These are phyloP conservation scores for Rhodocollybia butyracea DNA, from an alignment of 768 basidiomycete species.

Conservation along the genomic window DNA sequence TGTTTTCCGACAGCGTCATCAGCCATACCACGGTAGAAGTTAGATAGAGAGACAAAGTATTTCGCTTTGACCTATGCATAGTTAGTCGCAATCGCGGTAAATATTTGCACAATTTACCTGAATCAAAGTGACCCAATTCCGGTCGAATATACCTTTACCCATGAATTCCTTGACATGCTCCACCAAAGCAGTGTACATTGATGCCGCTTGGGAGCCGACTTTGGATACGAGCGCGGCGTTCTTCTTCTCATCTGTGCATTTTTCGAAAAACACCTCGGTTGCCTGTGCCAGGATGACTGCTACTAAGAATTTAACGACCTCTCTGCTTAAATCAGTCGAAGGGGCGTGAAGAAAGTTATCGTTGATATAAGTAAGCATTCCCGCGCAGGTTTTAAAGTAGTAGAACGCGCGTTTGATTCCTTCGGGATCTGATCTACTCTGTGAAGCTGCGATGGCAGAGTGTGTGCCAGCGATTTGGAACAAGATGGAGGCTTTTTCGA, in stretches of 20 bases:
- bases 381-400: conserved; percentile 85
- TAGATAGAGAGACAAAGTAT: conserved; percentile 80
- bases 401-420: conserved; percentile 92
- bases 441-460: conserved; percentile 83
- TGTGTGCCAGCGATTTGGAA: conserved; percentile 96
- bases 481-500: conserved; percentile 96
- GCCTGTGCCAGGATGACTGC: conserved; percentile 90
- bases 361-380: conserved; percentile 98
- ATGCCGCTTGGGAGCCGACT: conserved; percentile 79
- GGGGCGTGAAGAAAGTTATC: conserved; percentile 99
- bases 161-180: conserved; percentile 97
- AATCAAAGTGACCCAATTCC: conserved; percentile 88
- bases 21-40: conserved; percentile 81
- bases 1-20: conserved; percentile 77
- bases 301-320: conserved; percentile 91
- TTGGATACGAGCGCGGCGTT: conserved; percentile 72
- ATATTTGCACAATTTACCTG: conserved; percentile 46
- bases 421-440: conserved; percentile 86
- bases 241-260: conserved; percentile 92
- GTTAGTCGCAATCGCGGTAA: conserved; percentile 4
- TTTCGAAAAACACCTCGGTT: conserved; percentile 95
- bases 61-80: conserved; percentile 79
- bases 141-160: conserved; percentile 92
- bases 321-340: conserved; percentile 88
- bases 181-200: conserved; percentile 73